These are phyloP conservation scores for Aspergillus quadrilineatus DNA, from an alignment of 2,329 filamentous ascomycete species.

Conservation along the genomic window DNA sequence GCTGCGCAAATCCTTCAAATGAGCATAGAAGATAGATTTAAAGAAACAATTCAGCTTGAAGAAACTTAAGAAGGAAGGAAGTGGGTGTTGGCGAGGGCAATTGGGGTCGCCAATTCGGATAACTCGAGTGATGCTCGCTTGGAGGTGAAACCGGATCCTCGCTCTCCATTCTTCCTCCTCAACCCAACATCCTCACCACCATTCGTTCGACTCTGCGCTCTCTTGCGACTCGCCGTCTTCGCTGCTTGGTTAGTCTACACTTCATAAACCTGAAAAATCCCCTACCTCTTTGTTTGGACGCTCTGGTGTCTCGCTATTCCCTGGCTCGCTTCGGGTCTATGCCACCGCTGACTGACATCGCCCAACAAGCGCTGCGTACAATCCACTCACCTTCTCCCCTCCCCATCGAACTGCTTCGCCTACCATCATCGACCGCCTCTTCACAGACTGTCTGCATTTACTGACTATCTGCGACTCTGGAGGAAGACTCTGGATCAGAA, in stretches of 20 bases:
- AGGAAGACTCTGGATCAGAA: conserved; percentile 25
- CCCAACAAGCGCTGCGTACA: conserved; percentile 38
- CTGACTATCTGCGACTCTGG: conserved; percentile 33
- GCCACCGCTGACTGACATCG: conserved; percentile 44
- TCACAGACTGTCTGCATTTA: conserved; percentile 21
- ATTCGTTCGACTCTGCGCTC: conserved; percentile 6
- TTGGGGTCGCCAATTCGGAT: conserved; percentile 19
- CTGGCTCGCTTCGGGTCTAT: conserved; percentile 27
- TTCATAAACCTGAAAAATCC: neutral
- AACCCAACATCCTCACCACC: conserved; percentile 13
- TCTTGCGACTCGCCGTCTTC: conserved; percentile 9
- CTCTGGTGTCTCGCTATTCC: conserved; percentile 12
- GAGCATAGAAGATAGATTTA: neutral
- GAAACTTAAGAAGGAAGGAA: neutral
- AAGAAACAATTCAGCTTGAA: conserved; percentile 5
- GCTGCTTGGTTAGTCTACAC: conserved; percentile 15
- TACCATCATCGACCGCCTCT: conserved; percentile 24
- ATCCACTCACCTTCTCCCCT: conserved; percentile 27
- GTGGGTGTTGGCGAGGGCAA: conserved; percentile 9
- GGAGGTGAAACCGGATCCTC: conserved; percentile 41
- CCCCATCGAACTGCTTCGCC: conserved; percentile 22
- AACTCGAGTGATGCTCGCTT: conserved; percentile 28
- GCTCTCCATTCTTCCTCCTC: conserved; percentile 17
- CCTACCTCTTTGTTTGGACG: neutral
- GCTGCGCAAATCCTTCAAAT: conserved; percentile 13